Evolutionary conservation across 371 early-diverging fungal species (phyloP), one percentile per base, ranked within the genome.

Genomic region (Blakeslea trispora): DNA sequence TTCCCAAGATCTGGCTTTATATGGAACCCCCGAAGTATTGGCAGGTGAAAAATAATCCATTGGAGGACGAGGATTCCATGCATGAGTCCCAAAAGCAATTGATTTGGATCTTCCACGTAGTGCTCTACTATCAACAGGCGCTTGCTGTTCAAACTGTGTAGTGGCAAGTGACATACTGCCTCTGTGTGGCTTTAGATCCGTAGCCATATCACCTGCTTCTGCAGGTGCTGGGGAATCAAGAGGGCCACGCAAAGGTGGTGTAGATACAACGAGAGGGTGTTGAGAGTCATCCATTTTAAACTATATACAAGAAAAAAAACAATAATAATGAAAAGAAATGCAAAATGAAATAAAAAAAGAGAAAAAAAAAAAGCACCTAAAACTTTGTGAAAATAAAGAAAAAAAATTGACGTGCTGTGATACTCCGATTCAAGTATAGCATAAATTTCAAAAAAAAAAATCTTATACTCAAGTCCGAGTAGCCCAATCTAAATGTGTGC

Each of bases 1-100:
- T 70, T 92, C 87, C 94, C 95, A 93, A n/a, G 78, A 65, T 61
- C 57, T 56, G n/a, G 66, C 66, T 43, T 57, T 65, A 47, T 66
- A 78, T 6, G 78, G 78, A 4, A 78, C 68, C 50, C 59, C 59
- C 9, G 63, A 23, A 22, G 57, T 15, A 15, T 40, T 42, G 17
- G 28, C 49, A 28, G 55, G 52, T 31, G 46, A 35, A 31, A 55
- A 44, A 31, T 61, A 65, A 34, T 65, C 66, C 14, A 78, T 51
- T 18, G 79, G 75, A 15, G 66, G 57, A 10, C 70, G 69, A 43
- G 74, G 75, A 6, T 55, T 41, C 58, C 66, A 72, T 15, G 66
- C 72, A 45, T 61, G 62, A 23, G 61, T 53, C 10, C 66, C 68
- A 3, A 63, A 50, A 18, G 72, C 79, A 11, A 79, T 22, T 0